A percentile compares a stretch with the other conserved stretches of the same genome.
phyloP scores from a whole-genome alignment of 306 rosid species.

The Rosa chinensis region DNA sequence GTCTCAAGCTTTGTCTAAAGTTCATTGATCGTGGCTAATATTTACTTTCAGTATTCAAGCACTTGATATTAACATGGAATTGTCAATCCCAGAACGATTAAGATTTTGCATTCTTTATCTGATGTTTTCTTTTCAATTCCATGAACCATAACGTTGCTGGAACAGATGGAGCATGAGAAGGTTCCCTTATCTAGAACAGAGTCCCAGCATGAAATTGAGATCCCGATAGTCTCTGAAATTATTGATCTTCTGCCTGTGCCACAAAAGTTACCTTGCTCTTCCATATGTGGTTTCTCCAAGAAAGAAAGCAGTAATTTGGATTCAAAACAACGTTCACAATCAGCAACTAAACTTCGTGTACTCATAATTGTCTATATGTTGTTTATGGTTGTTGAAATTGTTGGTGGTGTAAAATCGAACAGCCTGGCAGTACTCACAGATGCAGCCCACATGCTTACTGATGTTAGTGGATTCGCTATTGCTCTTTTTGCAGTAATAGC shows the following conservation, averaged over 20 bases:
- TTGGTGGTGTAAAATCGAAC: conserved; percentile 85
- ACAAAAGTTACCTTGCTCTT: conserved; percentile 31
- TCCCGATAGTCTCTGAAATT: conserved; percentile 31
- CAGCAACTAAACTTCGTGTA: conserved; percentile 60
- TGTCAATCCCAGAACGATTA: background rate
- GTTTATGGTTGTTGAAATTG: conserved; percentile 66
- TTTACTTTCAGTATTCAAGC: background rate
- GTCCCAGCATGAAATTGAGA: conserved; percentile 46
- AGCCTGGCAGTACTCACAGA: conserved; percentile 83
- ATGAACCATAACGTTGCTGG: conserved; percentile 17
- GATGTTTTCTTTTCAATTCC: conserved; percentile 11
- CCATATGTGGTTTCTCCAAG: conserved; percentile 57
- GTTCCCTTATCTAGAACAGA: conserved; percentile 35
- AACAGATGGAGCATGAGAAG: conserved; percentile 55
- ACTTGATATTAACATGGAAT: background rate
- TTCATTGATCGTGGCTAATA: background rate
- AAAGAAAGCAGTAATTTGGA: conserved; percentile 43
- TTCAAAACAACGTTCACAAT: conserved; percentile 52
- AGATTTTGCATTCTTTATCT: background rate
- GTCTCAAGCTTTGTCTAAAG: background rate
- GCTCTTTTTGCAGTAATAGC: conserved; percentile 88
- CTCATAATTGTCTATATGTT: conserved; percentile 58
- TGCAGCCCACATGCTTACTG: conserved; percentile 91
- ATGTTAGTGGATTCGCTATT: conserved; percentile 70
- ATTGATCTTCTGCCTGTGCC: conserved; percentile 31